Evolutionary conservation across 495 filamentous ascomycete species (phyloP).

Genomic region (Hypoxylon trugodes): DNA sequence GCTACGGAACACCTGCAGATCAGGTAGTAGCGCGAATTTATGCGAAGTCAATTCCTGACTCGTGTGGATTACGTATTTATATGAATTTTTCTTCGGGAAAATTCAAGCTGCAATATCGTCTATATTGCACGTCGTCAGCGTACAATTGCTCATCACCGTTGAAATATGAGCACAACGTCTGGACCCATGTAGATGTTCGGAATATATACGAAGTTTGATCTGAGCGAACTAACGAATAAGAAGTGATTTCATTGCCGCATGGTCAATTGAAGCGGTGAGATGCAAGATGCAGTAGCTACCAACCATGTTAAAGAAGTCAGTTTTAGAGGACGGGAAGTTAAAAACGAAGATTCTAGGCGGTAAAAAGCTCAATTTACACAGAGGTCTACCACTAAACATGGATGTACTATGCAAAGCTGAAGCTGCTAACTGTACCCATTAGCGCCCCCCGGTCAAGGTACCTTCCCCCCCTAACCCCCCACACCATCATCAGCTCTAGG

Average conservation of each 20-base stretch:
- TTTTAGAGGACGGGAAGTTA: conserved; percentile 8
- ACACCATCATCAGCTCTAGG: conserved; percentile 2
- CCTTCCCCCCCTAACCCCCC: neutral
- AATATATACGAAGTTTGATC: conserved; percentile 15
- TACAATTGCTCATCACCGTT: neutral
- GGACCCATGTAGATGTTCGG: conserved; percentile 10
- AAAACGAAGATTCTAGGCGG: conserved; percentile 8
- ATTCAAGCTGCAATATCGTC: conserved; percentile 22
- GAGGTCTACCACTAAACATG: conserved; percentile 27
- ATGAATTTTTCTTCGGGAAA: conserved; percentile 6
- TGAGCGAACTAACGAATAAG: conserved; percentile 25
- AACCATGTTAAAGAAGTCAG: conserved; percentile 5
- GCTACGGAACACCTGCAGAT: conserved; percentile 18
- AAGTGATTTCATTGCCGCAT: conserved; percentile 23
- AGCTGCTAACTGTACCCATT: conserved; percentile 21
- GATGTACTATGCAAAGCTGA: conserved; percentile 31
- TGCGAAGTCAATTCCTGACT: conserved; percentile 10
- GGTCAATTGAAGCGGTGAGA: conserved; percentile 34
- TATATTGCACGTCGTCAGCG: conserved; percentile 31
- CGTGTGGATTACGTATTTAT: conserved; percentile 10
- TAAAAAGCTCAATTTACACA: conserved; percentile 3
- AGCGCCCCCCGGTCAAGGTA: no score
- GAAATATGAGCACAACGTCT: neutral
- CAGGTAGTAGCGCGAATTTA: conserved; percentile 4
- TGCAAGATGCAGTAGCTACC: conserved; percentile 21